A percentile compares a stretch with the other conserved stretches of the same genome.
These are phyloP conservation scores for Venturia pyrina DNA, from an alignment of 2,329 filamentous ascomycete species.

Conservation along the genomic window DNA sequence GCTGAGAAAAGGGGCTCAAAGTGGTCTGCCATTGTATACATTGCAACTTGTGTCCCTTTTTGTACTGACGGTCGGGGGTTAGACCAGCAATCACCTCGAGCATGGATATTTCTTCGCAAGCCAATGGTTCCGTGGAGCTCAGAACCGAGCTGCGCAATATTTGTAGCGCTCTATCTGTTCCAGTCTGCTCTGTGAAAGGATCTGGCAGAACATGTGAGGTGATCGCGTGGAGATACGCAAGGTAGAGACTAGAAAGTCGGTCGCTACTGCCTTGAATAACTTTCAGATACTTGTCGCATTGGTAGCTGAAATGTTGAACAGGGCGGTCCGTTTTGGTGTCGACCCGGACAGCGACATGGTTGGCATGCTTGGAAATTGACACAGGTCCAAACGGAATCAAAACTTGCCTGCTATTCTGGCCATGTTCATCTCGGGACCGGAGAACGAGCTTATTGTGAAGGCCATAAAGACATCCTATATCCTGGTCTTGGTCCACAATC, in stretches of 20 bases:
- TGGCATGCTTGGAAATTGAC: constrained; percentile 19
- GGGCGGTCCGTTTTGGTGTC: constrained; percentile 19
- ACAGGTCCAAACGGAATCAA: constrained; percentile 40
- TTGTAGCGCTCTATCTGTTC: constrained; percentile 17
- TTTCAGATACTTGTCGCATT: constrained; percentile 14
- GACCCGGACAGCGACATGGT: constrained; percentile 35
- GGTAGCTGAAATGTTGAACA: constrained; percentile 34
- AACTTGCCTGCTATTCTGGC: constrained; percentile 20
- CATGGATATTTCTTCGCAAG: background rate
- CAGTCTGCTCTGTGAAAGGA: constrained; percentile 22
- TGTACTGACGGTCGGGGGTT: background rate
- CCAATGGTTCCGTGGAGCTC: background rate
- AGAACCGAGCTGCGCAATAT: background rate
- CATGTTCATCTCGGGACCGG: constrained; percentile 34
- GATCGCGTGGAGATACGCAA: constrained; percentile 23
- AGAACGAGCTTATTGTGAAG: constrained; percentile 49
- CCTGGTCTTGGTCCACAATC: constrained; percentile 45
- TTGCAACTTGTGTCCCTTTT: background rate
- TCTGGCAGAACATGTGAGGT: constrained; percentile 27
- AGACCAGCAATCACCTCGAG: background rate
- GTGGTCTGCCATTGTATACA: no score
- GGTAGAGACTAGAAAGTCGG: constrained; percentile 19
- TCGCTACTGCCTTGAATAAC: constrained; percentile 7
- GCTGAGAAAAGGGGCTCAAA: background rate
- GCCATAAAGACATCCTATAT: constrained; percentile 51